Percentiles rank a stretch among this genome's conserved stretches.
phyloP scores from a whole-genome alignment of 2,329 filamentous ascomycete species.

The Diaporthe eres region DNA sequence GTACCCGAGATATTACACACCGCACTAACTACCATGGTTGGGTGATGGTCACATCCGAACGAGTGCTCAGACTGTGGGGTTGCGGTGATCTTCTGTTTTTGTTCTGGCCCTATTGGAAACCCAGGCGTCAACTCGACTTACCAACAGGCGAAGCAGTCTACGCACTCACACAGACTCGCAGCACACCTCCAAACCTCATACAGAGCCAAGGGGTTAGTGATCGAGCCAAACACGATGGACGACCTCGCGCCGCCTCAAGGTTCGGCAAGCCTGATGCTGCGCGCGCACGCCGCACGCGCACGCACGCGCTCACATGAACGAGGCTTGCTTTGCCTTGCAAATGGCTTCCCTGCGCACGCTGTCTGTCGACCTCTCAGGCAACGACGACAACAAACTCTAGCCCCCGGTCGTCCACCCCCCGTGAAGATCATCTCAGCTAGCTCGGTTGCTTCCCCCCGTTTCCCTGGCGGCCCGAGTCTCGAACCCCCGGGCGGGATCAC shows the following conservation, averaged over 20 bases:
- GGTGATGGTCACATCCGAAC: conserved; percentile 31
- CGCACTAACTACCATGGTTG: conserved; percentile 22
- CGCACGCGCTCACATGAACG: not conserved
- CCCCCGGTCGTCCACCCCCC: conserved; percentile 16
- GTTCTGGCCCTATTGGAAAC: not conserved
- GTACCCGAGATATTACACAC: conserved; percentile 8
- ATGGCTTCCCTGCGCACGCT: not conserved
- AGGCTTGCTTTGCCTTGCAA: not conserved
- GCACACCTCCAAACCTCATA: conserved; percentile 5
- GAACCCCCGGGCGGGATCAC: conserved; percentile 20
- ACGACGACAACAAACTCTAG: conserved; percentile 10
- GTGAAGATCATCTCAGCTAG: conserved; percentile 30
- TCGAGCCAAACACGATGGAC: conserved; percentile 13
- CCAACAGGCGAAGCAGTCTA: not conserved
- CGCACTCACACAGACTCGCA: conserved; percentile 16
- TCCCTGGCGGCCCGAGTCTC: conserved; percentile 18
- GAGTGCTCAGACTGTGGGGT: conserved; percentile 34
- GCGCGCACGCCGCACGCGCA: not conserved
- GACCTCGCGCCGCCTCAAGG: conserved; percentile 18
- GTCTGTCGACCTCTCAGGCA: not conserved
- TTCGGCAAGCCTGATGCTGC: not conserved
- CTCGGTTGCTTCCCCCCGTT: conserved; percentile 6
- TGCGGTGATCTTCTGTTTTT: conserved; percentile 6
- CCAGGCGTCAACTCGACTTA: not conserved
- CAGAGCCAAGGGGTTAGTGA: conserved; percentile 5